Evolutionary conservation across 345 rosid species (phyloP), one percentile per base, ranked within the genome.

Genomic region (Bruguiera gymnorhiza): DNA sequence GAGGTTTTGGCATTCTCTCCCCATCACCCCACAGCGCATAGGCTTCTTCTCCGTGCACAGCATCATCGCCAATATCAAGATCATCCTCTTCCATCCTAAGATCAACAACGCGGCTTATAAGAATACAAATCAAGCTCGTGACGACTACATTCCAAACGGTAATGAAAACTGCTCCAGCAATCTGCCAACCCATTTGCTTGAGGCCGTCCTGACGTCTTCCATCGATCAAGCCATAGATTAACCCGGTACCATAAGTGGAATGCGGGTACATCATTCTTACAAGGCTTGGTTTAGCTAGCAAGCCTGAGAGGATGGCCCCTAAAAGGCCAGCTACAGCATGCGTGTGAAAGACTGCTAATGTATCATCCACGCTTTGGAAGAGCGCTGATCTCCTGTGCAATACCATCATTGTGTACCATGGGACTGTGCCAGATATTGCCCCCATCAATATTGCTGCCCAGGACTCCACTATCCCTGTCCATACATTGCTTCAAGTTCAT

Each of bases 321-420:
- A 87, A 64, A 65, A 83, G 5, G 13, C 87, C 89, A 0, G 92
- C 88, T 65, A 84, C 89, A 0, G 88, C 92, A 4, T 88, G 92
- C 2, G 88, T 86, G 79, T 88, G 89, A 70, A 88, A 86, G 13
- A 84, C 89, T 6, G 81, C 87, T 46, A 84, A 68, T 20, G 89
- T 86, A 69, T 86, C 92, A 39, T 88, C 92, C 30, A 88, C 88
- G 10, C 80, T 84, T 63, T 84, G 89, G 70, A 86, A 84, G 81
- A 88, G 81, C 5, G 81, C 86, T 7, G 61, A 77, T 75, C 69
- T 81, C 71, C 57, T 71, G 76, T 88, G 85, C 70, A 86, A 51
- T 32, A 79, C 75, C 92, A 86, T 86, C 92, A 88, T 86, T 1
- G 89, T 87, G 76, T 82, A 87, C 89, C 92, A 82, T 20, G 92